Evolutionary conservation across 345 rosid species (phyloP).

Genomic region (Moringa oleifera): DNA sequence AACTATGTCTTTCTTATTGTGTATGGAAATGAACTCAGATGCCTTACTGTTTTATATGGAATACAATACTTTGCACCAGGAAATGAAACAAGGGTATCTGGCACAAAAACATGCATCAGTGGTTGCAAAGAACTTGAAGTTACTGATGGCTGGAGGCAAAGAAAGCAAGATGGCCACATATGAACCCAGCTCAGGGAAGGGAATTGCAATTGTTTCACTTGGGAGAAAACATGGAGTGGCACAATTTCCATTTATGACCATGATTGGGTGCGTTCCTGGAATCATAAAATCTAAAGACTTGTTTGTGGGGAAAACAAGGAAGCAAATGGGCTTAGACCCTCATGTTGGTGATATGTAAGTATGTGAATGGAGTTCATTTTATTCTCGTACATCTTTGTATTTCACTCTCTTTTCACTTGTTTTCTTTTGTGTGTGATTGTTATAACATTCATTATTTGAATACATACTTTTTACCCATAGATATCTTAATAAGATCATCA

Average conservation of each 20-base stretch:
- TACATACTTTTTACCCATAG: no score
- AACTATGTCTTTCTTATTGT: neutral
- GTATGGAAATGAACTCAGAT: no score
- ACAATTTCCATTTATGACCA: slow-evolving; percentile 60
- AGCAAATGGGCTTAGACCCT: slow-evolving; percentile 43
- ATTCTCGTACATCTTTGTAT: neutral
- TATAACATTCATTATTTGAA: no score
- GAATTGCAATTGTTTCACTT: slow-evolving; percentile 52
- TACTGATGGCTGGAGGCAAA: slow-evolving; percentile 42
- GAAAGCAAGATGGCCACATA: slow-evolving; percentile 52
- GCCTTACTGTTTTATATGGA: neutral
- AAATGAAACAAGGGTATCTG: slow-evolving; percentile 69
- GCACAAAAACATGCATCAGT: slow-evolving; percentile 64
- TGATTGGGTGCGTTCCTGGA: slow-evolving; percentile 69
- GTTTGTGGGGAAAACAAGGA: slow-evolving; percentile 75
- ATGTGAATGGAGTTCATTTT: neutral
- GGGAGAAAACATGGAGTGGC: slow-evolving; percentile 76
- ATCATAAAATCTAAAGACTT: slow-evolving; percentile 65
- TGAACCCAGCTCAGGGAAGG: slow-evolving; percentile 25
- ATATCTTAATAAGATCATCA: no score
- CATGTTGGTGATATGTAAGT: slow-evolving; percentile 11
- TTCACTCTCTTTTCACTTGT: neutral
- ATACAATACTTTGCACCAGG: slow-evolving; percentile 39
- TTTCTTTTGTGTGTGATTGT: neutral
- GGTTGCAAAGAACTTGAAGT: slow-evolving; percentile 66